phyloP scores from a whole-genome alignment of 2,329 filamentous ascomycete genomes.

The Chaetomium globosum region DNA sequence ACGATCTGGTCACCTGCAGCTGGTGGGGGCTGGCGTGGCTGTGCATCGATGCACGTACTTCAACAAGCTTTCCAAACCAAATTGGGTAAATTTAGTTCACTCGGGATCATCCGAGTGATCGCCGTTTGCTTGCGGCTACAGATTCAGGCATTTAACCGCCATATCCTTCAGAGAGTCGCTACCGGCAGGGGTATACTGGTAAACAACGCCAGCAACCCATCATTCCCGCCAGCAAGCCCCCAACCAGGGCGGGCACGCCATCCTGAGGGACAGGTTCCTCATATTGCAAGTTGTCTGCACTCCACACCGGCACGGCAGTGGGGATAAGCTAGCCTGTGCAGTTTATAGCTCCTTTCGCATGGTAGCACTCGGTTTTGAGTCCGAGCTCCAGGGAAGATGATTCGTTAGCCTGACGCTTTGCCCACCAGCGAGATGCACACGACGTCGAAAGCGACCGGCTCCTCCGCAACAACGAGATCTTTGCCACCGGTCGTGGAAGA shows the following conservation, averaged over 20 bases:
- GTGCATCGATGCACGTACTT: neutral
- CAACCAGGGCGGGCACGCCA: neutral
- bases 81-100: neutral
- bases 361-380: neutral
- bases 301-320: neutral
- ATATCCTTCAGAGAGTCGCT: slow-evolving; percentile 11
- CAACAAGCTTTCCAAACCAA: too few species aligned
- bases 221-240: neutral
- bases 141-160: slow-evolving; percentile 28
- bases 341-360: neutral
- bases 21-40: neutral
- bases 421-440: neutral
- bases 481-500: too few species aligned
- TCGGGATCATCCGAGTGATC: slow-evolving; percentile 12
- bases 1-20: neutral
- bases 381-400: neutral
- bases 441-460: too few species aligned
- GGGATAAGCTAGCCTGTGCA: neutral
- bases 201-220: slow-evolving; percentile 2
- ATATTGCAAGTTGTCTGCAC: neutral
- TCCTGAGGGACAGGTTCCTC: neutral
- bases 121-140: neutral
- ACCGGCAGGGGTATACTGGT: slow-evolving; percentile 23
- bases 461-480: neutral
- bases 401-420: neutral